Conservation (phyloP, 768 basidiomycete species). For the Trametes gibbosa region DNA sequence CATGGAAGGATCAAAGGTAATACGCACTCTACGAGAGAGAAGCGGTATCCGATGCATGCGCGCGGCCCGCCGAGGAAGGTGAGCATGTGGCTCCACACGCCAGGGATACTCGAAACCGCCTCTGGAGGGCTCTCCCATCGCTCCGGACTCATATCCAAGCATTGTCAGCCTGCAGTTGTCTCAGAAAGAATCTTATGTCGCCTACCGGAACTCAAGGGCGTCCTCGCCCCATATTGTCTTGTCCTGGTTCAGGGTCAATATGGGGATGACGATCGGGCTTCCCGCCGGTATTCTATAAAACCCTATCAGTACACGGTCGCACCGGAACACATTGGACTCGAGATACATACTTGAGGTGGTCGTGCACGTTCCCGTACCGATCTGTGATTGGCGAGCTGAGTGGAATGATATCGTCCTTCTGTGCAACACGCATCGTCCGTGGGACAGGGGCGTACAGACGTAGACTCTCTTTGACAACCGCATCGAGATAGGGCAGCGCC, state of each 20-base stretch:
- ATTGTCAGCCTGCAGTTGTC: background rate
- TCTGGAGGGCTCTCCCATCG: slow-evolving; percentile 56
- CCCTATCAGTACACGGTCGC: background rate
- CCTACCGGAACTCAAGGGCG: slow-evolving; percentile 53
- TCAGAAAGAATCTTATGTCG: too few relatives aligned
- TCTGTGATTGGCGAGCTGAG: slow-evolving; percentile 33
- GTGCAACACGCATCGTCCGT: slow-evolving; percentile 44
- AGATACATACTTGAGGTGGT: slow-evolving; percentile 29
- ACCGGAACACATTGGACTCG: background rate
- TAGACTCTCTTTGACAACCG: slow-evolving; percentile 56
- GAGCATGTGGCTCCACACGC: too few relatives aligned
- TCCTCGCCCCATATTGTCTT: slow-evolving; percentile 61
- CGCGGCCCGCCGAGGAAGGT: too few relatives aligned
- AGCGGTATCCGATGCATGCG: too few relatives aligned
- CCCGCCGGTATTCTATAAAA: slow-evolving; percentile 24
- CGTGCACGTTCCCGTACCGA: slow-evolving; percentile 10
- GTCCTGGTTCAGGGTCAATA: slow-evolving; percentile 49
- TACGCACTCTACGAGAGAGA: too few relatives aligned
- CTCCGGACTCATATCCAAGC: background rate
- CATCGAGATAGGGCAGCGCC: slow-evolving; percentile 65
- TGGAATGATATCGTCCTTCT: slow-evolving; percentile 49
- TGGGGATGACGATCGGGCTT: slow-evolving; percentile 43
- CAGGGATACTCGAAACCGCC: too few relatives aligned
- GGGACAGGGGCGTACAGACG: slow-evolving; percentile 54
- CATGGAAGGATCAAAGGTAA: too few relatives aligned